A percentile compares a stretch with the other conserved stretches of the same genome.
Evolutionary conservation across 2,329 filamentous ascomycete species (phyloP).

Genomic region (Microcera coccophila): DNA sequence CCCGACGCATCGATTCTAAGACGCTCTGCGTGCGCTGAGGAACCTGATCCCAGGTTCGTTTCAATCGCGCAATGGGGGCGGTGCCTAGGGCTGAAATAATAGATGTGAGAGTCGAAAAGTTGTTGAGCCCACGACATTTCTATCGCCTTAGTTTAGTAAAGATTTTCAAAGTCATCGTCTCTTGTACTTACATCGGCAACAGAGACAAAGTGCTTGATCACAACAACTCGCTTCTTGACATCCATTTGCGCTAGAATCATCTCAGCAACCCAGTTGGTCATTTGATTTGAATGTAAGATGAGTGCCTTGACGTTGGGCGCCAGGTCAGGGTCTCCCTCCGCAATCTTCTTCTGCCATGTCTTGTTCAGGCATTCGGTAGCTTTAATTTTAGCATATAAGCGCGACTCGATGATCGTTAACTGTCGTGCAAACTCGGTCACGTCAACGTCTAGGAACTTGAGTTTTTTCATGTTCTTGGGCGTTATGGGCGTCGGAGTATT

Average conservation of each 20-base stretch:
- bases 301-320: constrained; percentile 93
- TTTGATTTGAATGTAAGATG: constrained; percentile 95
- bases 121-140: constrained; percentile 93
- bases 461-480: constrained; percentile 98
- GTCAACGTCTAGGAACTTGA: constrained; percentile 97
- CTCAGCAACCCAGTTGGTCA: constrained; percentile 99
- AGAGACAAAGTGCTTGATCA: constrained; percentile 96
- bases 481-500: constrained; percentile 84
- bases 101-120: constrained; percentile 94
- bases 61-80: constrained; percentile 88
- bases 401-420: constrained; percentile 93
- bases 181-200: constrained; percentile 82
- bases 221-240: constrained; percentile 91
- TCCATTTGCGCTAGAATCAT: constrained; percentile 96
- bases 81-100: constrained; percentile 96
- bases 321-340: constrained; percentile 74
- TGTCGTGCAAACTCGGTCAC: constrained; percentile 95
- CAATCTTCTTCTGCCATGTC: constrained; percentile 96
- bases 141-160: constrained; percentile 37
- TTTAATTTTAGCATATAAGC: constrained; percentile 91
- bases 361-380: constrained; percentile 96
- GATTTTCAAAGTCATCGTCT: too few species aligned
- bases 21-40: constrained; percentile 76
- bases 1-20: constrained; percentile 83
- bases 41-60: constrained; percentile 90